Base-by-base conservation (phyloP, 306 rosid genomes). In the Acmispon strigosus region DNA sequence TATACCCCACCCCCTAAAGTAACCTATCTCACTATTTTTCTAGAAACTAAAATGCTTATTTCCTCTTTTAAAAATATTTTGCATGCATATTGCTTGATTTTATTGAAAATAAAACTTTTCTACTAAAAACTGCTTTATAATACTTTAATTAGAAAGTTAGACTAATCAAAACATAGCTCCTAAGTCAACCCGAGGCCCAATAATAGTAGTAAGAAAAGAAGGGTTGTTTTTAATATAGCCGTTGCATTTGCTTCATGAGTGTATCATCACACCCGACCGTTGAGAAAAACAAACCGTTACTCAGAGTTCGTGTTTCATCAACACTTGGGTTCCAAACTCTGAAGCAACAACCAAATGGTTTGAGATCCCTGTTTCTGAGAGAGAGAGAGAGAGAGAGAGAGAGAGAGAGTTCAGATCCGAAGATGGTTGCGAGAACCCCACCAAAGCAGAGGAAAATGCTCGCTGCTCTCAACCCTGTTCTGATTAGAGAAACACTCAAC, bases 341-440 rank as follows among this genome's bases (percentile, higher is more conserved):
- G 82, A 9, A 83, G 64, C n/a, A n/a, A 22, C 24, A 22, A 22
- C 2, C 56, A 65, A 62, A 75, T 53, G 69, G 54, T 48, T 77
- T 29, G 4, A n/a, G n/a, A n/a, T n/a, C n/a, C n/a, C n/a, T 41
- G 44, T 14, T 15, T 29, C 39, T 24, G 69, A 60, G 71, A 58
- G 70, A 56, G 59, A 42, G 12, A 70, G 45, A 19, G 73, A 70
- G 76, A 50, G 51, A 36, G 78, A 36, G 69, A 43, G 81, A 65
- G 50, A 47, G 70, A 27, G 62, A 10, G 50, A 16, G 11, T 68
- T 74, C 39, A 79, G 65, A 66, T 75, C 78, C 59, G 8, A 84
- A 81, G 76, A 94, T 94, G 99, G 97, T 94, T 32, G 97, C 99
- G 0, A 94, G 91, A 91, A 87, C 88, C 82, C 97, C 99, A 85